Evolutionary conservation across 1,284 basidiomycete genomes (phyloP), one percentile per base, ranked within the genome.

Genomic region (Moesziomyces antarcticus): DNA sequence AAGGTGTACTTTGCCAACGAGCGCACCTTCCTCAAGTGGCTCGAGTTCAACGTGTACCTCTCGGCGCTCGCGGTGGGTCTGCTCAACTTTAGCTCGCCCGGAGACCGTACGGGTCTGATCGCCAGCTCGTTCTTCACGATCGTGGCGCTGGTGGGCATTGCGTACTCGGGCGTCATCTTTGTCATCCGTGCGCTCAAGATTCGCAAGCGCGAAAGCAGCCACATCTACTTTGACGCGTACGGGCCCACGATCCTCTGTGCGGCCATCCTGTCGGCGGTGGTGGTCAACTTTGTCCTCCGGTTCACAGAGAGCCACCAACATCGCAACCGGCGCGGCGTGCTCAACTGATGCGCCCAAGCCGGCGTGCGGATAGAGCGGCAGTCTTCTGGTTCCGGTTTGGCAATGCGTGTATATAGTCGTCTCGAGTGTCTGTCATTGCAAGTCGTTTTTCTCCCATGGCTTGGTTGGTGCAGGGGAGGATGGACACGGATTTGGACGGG

Each of bases 1-100:
- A 99, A 99, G 86, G 94, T 97, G 8, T 97, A 97, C 83, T 99
- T 98, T 84, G 96, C 96, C 3, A 92, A 93, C 48, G 96, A 97
- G 85, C 88, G 94, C 62, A 95, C 93, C n/a, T 75, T 77, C 51
- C 55, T 77, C 69, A 81, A 85, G 66, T 99, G 96, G 96, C 87
- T 97, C 50, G 91, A 95, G 83, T 94, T 93, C 79, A 90, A 92
- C 1, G 92, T 98, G 64, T 75, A 82, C 56, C 65, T 84, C 27
- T 78, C 77, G 5, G 81, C 82, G 14, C 76, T 84, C 13, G 85
- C 85, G 9, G 82, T 84, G 1, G 82, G 82, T 33, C 64, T 85
- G 56, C 67, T 98, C 73, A 98, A 97, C 87, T 97, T 97, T 81
- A 87, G 91, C 45, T 88, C 89, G 4, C 87, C 92, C 0, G 87